Percentiles rank a stretch among this genome's conserved stretches.
phyloP scores from a whole-genome alignment of 768 basidiomycete species.

The Amanita jacksonii region DNA sequence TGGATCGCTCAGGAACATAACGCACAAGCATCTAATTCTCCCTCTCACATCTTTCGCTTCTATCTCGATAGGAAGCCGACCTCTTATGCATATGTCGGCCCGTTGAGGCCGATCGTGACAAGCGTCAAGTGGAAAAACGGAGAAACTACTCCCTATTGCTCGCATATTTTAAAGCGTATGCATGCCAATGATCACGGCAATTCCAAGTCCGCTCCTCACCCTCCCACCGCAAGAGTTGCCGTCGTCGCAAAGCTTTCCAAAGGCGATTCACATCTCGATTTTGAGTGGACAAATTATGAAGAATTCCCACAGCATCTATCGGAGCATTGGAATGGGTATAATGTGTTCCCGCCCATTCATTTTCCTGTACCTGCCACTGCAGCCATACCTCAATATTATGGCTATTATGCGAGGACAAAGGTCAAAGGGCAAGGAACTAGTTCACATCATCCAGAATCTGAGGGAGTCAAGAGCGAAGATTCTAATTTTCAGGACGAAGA shows the following conservation, averaged over 20 bases:
- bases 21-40: too few relatives aligned
- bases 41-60: neutral
- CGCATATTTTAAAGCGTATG: conserved; percentile 14
- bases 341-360: conserved; percentile 30
- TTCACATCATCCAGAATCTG: too few relatives aligned
- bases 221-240: conserved; percentile 27
- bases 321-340: conserved; percentile 42
- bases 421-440: neutral
- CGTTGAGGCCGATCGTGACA: conserved; percentile 18
- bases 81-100: conserved; percentile 15
- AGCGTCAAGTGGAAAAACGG: conserved; percentile 24
- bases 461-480: too few relatives aligned
- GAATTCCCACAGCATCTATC: conserved; percentile 34
- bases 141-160: conserved; percentile 21
- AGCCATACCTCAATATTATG: conserved; percentile 55
- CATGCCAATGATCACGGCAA: neutral
- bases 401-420: conserved; percentile 33
- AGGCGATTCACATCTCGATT: conserved; percentile 26
- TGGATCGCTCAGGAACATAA: neutral
- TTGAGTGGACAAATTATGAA: conserved; percentile 37
- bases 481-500: too few relatives aligned
- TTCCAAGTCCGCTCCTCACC: conserved; percentile 10
- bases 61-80: neutral
- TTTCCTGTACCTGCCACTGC: conserved; percentile 39
- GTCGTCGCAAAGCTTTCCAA: conserved; percentile 38